phyloP scores from a whole-genome alignment of 116 monocot species.

The Trichopus zeylanicus region DNA sequence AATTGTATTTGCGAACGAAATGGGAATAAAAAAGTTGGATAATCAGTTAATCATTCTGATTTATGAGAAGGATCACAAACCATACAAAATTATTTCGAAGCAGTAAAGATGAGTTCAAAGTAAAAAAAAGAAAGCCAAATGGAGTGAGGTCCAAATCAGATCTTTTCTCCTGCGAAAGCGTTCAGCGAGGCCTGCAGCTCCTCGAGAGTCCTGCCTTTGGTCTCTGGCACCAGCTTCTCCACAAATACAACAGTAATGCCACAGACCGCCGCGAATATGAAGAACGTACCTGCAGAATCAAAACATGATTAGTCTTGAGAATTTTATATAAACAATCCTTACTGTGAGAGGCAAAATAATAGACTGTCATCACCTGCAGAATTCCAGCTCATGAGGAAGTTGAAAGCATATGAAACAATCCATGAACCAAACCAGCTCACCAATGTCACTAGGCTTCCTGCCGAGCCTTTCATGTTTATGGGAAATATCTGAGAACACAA shows the following conservation, averaged over 20 bases:
- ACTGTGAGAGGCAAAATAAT: neutral
- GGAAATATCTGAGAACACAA: constrained; percentile 67
- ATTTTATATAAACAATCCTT: neutral
- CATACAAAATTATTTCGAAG: no score
- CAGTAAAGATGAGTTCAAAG: no score
- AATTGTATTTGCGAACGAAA: no score
- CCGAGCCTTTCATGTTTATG: constrained; percentile 52
- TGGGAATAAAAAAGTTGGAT: no score
- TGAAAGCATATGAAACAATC: constrained; percentile 42
- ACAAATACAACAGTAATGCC: constrained; percentile 19
- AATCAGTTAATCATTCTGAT: no score
- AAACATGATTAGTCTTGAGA: neutral
- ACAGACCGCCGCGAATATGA: constrained; percentile 11
- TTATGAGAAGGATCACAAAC: no score
- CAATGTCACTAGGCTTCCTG: constrained; percentile 59
- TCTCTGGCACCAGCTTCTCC: constrained; percentile 21
- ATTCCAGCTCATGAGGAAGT: constrained; percentile 58
- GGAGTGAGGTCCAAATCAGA: neutral
- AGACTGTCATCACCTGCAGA: constrained; percentile 30
- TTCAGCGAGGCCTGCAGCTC: constrained; percentile 4
- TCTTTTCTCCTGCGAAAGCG: neutral
- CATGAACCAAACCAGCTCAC: constrained; percentile 52
- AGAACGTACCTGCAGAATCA: constrained; percentile 18
- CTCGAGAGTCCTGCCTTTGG: constrained; percentile 5
- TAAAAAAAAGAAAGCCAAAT: no score